phyloP scores from a whole-genome alignment of 75 land plant genomes.

The Cryptomeria japonica region DNA sequence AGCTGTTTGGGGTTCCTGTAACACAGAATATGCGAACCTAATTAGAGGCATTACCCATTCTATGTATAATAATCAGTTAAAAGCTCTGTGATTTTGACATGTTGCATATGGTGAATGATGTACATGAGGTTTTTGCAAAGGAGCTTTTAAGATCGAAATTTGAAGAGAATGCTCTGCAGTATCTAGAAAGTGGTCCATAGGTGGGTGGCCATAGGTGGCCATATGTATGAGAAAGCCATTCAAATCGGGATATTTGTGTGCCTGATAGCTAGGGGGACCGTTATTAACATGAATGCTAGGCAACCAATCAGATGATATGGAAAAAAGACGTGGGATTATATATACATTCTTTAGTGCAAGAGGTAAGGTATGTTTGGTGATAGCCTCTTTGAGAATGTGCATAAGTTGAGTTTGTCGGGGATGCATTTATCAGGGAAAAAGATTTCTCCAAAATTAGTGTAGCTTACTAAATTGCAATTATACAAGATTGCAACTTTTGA shows the following conservation, averaged over 20 bases:
- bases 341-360: not conserved
- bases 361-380: not conserved
- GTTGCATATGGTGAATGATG: not conserved
- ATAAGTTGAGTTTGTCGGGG: not conserved
- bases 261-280: too few species aligned
- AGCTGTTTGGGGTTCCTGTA: not conserved
- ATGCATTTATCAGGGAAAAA: not conserved
- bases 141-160: too few species aligned
- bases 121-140: too few species aligned
- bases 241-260: too few species aligned
- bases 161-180: too few species aligned
- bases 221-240: too few species aligned
- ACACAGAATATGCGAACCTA: not conserved
- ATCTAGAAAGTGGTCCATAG: too few species aligned
- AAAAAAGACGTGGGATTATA: too few species aligned
- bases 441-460: not conserved
- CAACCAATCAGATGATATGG: too few species aligned
- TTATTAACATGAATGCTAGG: too few species aligned
- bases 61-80: not conserved
- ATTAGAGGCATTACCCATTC: not conserved
- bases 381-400: not conserved
- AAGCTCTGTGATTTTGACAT: not conserved
- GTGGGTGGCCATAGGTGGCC: too few species aligned
- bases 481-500: not conserved
- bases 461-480: not conserved